Evolutionary conservation across 257 asterid genomes (phyloP).

Genomic region (Rehmannia glutinosa): DNA sequence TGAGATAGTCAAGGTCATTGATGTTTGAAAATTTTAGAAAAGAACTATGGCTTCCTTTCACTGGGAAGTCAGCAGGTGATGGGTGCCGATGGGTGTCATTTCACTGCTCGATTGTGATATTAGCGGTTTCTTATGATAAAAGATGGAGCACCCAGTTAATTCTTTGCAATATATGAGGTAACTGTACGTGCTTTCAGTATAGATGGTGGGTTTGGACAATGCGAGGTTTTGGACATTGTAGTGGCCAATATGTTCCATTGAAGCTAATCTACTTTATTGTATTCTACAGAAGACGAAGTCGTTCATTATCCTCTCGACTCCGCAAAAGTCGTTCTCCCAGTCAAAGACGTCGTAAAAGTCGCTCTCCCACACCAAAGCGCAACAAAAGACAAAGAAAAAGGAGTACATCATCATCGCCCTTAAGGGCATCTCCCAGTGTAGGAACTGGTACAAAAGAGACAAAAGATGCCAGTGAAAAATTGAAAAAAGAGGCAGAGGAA

Average conservation of each 20-base stretch:
- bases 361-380: slow-evolving; percentile 65
- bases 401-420: slow-evolving; percentile 48
- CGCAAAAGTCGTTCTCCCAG: slow-evolving; percentile 70
- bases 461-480: slow-evolving; percentile 65
- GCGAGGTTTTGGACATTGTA: slow-evolving; percentile 26
- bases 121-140: slow-evolving; percentile 87
- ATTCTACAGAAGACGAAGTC: slow-evolving; percentile 79
- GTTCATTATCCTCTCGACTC: slow-evolving; percentile 62
- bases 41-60: slow-evolving; percentile 58
- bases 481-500: slow-evolving; percentile 70
- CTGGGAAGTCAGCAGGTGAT: slow-evolving; percentile 87
- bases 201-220: slow-evolving; percentile 42
- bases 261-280: slow-evolving; percentile 46
- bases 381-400: slow-evolving; percentile 58
- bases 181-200: slow-evolving; percentile 59
- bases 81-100: slow-evolving; percentile 84
- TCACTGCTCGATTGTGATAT: slow-evolving; percentile 82
- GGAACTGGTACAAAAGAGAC: slow-evolving; percentile 50
- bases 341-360: slow-evolving; percentile 67
- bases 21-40: slow-evolving; percentile 41
- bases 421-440: slow-evolving; percentile 52
- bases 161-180: slow-evolving; percentile 96
- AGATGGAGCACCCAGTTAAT: slow-evolving; percentile 88
- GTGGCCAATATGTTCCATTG: slow-evolving; percentile 24
- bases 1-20: slow-evolving; percentile 31